These are phyloP conservation scores for Bisporella sp. DNA, from an alignment of 2,329 filamentous ascomycete genomes.

Conservation along the genomic window DNA sequence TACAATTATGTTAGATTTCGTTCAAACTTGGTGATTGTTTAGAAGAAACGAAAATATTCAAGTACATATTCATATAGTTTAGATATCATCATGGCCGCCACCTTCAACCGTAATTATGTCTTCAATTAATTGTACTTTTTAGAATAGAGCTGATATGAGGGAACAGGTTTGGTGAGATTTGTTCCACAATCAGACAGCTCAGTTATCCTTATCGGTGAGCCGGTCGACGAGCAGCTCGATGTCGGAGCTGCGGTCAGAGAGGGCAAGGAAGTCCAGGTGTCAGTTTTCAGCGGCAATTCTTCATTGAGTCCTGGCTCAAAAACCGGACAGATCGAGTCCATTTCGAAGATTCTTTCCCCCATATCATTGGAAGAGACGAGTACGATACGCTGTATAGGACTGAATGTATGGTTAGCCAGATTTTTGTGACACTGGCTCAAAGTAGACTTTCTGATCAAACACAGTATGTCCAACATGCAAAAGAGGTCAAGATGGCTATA, in stretches of 20 bases:
- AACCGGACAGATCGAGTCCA: conserved; percentile 39
- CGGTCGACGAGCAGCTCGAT: conserved; percentile 28
- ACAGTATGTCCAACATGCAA: conserved; percentile 39
- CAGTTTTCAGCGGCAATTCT: conserved; percentile 52
- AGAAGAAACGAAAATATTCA: too few species aligned
- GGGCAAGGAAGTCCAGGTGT: conserved; percentile 48
- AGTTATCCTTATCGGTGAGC: neutral
- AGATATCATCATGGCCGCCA: neutral
- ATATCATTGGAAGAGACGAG: conserved; percentile 36
- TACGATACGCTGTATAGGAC: conserved; percentile 42
- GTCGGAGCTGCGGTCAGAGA: conserved; percentile 50
- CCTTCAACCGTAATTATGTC: neutral
- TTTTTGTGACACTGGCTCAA: neutral
- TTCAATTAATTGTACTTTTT: neutral
- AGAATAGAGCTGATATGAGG: neutral
- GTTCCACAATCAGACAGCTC: neutral
- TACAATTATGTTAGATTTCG: too few species aligned
- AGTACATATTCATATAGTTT: too few species aligned
- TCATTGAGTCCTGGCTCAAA: conserved; percentile 45
- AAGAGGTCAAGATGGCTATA: conserved; percentile 37
- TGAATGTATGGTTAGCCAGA: conserved; percentile 34
- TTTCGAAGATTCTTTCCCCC: conserved; percentile 37
- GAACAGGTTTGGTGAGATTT: neutral
- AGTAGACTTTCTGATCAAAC: neutral
- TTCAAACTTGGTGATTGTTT: too few species aligned